Conservation (phyloP, 805 yeast species). For the Yarrowia bubula region DNA sequence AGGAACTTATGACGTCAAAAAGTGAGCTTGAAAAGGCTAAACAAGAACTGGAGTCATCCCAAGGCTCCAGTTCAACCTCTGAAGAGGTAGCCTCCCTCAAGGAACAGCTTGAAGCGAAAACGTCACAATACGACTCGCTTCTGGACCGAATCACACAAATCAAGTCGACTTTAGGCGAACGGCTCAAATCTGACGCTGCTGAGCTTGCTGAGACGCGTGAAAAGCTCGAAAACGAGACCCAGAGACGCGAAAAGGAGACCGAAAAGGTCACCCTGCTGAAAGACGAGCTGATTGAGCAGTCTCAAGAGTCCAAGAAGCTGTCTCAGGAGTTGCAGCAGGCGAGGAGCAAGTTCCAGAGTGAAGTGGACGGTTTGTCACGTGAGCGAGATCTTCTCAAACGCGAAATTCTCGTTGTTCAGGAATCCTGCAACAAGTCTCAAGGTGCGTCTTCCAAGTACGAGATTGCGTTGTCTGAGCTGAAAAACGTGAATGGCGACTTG, state of each 20-base stretch:
- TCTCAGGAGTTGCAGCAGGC: constrained; percentile 35
- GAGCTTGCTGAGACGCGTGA: constrained; percentile 40
- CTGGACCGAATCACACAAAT: constrained; percentile 42
- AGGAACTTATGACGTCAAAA: background rate
- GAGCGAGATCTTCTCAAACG: constrained; percentile 34
- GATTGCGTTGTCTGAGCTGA: constrained; percentile 37
- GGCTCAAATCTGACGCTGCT: constrained; percentile 44
- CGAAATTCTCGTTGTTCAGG: constrained; percentile 29
- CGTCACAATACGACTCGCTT: constrained; percentile 43
- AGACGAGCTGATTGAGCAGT: constrained; percentile 40
- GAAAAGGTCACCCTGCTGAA: constrained; percentile 42
- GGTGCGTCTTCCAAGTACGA: constrained; percentile 35
- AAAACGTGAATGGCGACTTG: background rate
- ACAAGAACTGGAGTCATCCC: too few species aligned
- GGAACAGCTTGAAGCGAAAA: constrained; percentile 34
- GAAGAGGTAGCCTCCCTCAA: background rate
- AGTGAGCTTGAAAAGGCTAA: background rate
- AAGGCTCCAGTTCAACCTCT: background rate
- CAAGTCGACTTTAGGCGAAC: constrained; percentile 45
- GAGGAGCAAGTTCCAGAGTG: constrained; percentile 31
- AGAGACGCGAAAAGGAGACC: constrained; percentile 35
- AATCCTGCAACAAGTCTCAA: constrained; percentile 5
- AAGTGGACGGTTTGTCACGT: constrained; percentile 29
- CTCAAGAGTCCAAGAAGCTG: constrained; percentile 35
- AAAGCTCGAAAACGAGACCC: constrained; percentile 39